These are phyloP conservation scores for Kazachstania sp. DNA, from an alignment of 1,139 yeast species.

Conservation along the genomic window DNA sequence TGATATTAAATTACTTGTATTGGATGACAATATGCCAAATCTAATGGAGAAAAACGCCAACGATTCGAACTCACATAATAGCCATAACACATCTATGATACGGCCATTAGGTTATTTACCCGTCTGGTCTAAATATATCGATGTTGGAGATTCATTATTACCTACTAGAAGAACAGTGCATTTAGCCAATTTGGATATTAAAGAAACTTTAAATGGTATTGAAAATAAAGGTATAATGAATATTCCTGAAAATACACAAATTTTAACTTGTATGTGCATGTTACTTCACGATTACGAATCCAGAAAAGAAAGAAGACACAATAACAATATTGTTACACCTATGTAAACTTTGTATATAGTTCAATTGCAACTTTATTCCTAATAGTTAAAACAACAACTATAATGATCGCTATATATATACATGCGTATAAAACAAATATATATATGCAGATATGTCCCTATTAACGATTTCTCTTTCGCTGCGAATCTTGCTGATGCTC, in stretches of 20 bases:
- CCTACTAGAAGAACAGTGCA: slow-evolving; percentile 29
- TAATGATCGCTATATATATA: background rate
- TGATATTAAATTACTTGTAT: slow-evolving; percentile 23
- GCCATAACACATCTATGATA: slow-evolving; percentile 3
- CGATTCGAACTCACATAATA: background rate
- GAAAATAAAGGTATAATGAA: slow-evolving; percentile 9
- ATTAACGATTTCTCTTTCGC: slow-evolving; percentile 16
- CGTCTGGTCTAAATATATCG: slow-evolving; percentile 27
- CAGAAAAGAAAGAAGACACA: slow-evolving; percentile 25
- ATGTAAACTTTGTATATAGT: no score
- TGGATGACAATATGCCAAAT: slow-evolving; percentile 30
- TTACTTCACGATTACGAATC: slow-evolving; percentile 29
- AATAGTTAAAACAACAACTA: no score
- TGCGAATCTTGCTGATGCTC: slow-evolving; percentile 4
- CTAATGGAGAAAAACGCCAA: slow-evolving; percentile 14
- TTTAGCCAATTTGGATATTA: slow-evolving; percentile 29
- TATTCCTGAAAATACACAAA: slow-evolving; percentile 29
- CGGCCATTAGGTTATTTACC: slow-evolving; percentile 24
- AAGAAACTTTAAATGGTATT: slow-evolving; percentile 17
- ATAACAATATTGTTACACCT: background rate
- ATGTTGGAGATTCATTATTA: slow-evolving; percentile 21
- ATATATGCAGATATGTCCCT: background rate
- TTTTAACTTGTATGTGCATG: slow-evolving; percentile 32
- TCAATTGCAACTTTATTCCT: no score
- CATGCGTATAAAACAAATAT: background rate